Evolutionary conservation across 805 yeast species (phyloP), one percentile per base, ranked within the genome.

Genomic region (Cyberlindnera nakhonratchasimensis): DNA sequence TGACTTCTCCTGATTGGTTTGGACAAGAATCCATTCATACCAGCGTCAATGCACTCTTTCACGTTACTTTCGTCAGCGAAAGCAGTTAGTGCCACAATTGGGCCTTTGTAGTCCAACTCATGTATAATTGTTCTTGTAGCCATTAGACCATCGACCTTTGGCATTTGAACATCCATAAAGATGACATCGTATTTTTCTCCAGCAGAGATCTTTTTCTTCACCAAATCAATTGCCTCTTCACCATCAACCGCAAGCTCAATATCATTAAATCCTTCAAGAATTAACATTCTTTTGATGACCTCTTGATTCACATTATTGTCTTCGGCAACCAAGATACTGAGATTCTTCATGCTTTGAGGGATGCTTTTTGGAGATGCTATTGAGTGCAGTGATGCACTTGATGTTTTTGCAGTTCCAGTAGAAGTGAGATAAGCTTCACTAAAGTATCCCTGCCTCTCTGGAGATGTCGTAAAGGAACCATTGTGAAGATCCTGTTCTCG

Each of bases 111-210:
- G 5, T 72, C 66, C 46, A 85, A 61, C 33, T 83, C 80, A 35
- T 96, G 69, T 34, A 96, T 70, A 26, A 91, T 83, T 55, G 75
- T 70, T 47, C 70, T 77, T 0, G 98, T 89, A 0, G 97, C 96
- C 20, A 79, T 70, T 23, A 90, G 66, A 3, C 99, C 99, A 60
- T 91, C 97, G 51, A 89, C 72, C 54, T 79, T 82, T 5, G 98
- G 98, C 98, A 90, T 91, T 64, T 91, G 97, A 39, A 91, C 95
- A 63, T 91, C 99, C 99, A 91, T 91, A 58, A 91, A 86, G 2
- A 93, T 78, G 40, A 91, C 64, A 59, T 87, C 91, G 59, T 72
- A 88, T 13, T 60, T 55, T 9, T 67, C 67, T 13, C 63, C 63
- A 17, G 28, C 9, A 22, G 44, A 48, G 13, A 45, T 43, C 23